Percentiles rank a stretch among this genome's conserved stretches.
These are phyloP conservation scores for Phoma sp. DNA, from an alignment of 2,329 filamentous ascomycete species.

Conservation along the genomic window DNA sequence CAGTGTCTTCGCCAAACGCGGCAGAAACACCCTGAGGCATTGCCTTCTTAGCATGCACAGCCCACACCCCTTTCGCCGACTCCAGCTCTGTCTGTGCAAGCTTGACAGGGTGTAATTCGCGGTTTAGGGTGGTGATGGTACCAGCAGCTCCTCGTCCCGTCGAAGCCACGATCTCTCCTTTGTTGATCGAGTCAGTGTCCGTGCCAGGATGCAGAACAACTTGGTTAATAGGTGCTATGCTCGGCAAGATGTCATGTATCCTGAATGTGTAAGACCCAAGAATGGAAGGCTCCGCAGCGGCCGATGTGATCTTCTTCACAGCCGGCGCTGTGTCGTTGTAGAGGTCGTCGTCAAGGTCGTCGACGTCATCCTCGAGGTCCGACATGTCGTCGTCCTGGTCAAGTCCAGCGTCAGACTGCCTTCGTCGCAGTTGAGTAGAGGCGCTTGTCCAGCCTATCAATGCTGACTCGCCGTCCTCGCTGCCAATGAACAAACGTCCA, in stretches of 20 bases:
- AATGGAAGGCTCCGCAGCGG: constrained; percentile 52
- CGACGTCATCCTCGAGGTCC: constrained; percentile 61
- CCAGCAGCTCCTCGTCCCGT: constrained; percentile 71
- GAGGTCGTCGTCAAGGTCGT: constrained; percentile 66
- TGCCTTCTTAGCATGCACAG: constrained; percentile 72
- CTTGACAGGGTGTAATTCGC: constrained; percentile 75
- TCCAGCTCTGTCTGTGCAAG: constrained; percentile 75
- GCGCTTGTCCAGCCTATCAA: constrained; percentile 79
- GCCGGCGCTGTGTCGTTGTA: constrained; percentile 64
- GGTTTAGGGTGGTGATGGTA: constrained; percentile 76
- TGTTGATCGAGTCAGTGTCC: constrained; percentile 29
- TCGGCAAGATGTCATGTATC: constrained; percentile 77
- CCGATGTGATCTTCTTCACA: constrained; percentile 49
- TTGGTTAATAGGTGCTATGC: constrained; percentile 79
- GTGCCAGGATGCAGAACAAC: constrained; percentile 66
- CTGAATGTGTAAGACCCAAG: constrained; percentile 74
- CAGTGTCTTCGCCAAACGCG: constrained; percentile 52
- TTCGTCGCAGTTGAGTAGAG: constrained; percentile 63
- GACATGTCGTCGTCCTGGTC: constrained; percentile 54
- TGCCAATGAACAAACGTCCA: constrained; percentile 81
- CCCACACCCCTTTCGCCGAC: constrained; percentile 80
- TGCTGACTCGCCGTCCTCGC: constrained; percentile 80
- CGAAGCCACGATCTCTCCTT: constrained; percentile 61
- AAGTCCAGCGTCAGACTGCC: constrained; percentile 67
- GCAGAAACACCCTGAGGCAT: constrained; percentile 63